Percentiles rank a stretch among this genome's conserved stretches.
Evolutionary conservation across 2,329 filamentous ascomycete genomes (phyloP).

Genomic region (Lecanicillium sp.): DNA sequence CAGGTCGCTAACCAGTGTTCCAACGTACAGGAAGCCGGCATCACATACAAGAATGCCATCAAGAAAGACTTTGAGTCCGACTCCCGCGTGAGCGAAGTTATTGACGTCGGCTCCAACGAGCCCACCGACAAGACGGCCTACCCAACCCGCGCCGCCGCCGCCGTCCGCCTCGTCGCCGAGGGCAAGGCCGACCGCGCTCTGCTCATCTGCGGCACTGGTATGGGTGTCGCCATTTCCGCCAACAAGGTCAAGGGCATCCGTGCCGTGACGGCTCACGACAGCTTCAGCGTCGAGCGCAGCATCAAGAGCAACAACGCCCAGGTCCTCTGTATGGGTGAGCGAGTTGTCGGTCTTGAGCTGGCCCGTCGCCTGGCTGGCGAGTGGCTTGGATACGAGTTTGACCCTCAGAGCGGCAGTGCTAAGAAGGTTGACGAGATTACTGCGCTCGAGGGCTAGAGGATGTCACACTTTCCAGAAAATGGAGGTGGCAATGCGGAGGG

Average conservation of each 20-base stretch:
- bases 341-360: conserved; percentile 73
- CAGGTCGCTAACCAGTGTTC: conserved; percentile 5
- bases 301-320: conserved; percentile 81
- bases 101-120: conserved; percentile 65
- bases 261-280: conserved; percentile 84
- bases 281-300: conserved; percentile 73
- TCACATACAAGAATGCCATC: conserved; percentile 71
- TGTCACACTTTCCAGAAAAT: background rate
- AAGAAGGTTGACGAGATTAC: conserved; percentile 36
- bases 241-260: conserved; percentile 81
- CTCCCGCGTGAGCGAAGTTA: conserved; percentile 56
- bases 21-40: conserved; percentile 54
- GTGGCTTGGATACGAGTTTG: conserved; percentile 80
- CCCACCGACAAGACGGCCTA: conserved; percentile 70
- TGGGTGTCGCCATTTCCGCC: conserved; percentile 81
- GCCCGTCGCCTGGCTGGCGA: conserved; percentile 69
- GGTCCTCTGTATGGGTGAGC: conserved; percentile 78
- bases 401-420: conserved; percentile 42
- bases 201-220: conserved; percentile 76
- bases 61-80: conserved; percentile 63
- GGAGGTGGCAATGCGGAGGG: background rate
- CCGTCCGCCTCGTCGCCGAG: conserved; percentile 52
- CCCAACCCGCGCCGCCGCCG: conserved; percentile 67
- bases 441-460: conserved; percentile 23
- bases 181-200: conserved; percentile 69